Conservation (phyloP, 2,329 filamentous ascomycete genomes). For the Myriosclerotinia scirpicola region DNA sequence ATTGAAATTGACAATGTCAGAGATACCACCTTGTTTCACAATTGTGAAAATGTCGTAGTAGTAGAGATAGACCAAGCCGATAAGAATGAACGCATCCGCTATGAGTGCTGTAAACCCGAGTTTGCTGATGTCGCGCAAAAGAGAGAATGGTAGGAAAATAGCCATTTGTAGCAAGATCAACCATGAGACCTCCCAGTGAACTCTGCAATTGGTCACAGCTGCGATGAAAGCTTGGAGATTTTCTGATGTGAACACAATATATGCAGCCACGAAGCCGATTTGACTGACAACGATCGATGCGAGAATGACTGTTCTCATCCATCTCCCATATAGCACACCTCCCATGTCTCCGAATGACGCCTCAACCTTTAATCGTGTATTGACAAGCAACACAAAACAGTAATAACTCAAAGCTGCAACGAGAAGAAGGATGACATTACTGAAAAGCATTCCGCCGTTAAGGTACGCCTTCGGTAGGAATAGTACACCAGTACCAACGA, state of each 20-base stretch:
- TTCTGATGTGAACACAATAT: slow-evolving; percentile 95
- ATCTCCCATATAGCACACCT: slow-evolving; percentile 83
- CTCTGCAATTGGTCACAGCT: slow-evolving; percentile 85
- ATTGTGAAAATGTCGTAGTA: slow-evolving; percentile 93
- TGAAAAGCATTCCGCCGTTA: slow-evolving; percentile 97
- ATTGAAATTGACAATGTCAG: slow-evolving; percentile 92
- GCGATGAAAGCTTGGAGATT: slow-evolving; percentile 94
- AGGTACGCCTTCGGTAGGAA: slow-evolving; percentile 92
- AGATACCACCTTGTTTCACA: slow-evolving; percentile 65
- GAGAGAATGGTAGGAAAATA: slow-evolving; percentile 89
- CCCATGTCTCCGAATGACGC: slow-evolving; percentile 99
- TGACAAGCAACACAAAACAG: slow-evolving; percentile 92
- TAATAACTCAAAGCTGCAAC: slow-evolving; percentile 91
- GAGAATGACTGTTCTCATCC: slow-evolving; percentile 86
- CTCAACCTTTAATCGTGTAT: slow-evolving; percentile 78
- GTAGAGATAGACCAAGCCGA: slow-evolving; percentile 90
- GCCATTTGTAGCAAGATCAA: slow-evolving; percentile 94
- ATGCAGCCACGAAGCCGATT: slow-evolving; percentile 90
- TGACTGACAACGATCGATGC: slow-evolving; percentile 92
- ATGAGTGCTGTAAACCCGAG: slow-evolving; percentile 92
- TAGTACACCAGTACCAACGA: slow-evolving; percentile 92
- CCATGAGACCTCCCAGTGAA: slow-evolving; percentile 80
- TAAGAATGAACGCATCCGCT: slow-evolving; percentile 89
- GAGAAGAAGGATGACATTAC: slow-evolving; percentile 81
- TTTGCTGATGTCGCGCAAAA: slow-evolving; percentile 96